Percentiles rank a stretch among this genome's conserved stretches.
Conservation (phyloP, 148 eudicot species). For the Rhododendron ovatum region DNA sequence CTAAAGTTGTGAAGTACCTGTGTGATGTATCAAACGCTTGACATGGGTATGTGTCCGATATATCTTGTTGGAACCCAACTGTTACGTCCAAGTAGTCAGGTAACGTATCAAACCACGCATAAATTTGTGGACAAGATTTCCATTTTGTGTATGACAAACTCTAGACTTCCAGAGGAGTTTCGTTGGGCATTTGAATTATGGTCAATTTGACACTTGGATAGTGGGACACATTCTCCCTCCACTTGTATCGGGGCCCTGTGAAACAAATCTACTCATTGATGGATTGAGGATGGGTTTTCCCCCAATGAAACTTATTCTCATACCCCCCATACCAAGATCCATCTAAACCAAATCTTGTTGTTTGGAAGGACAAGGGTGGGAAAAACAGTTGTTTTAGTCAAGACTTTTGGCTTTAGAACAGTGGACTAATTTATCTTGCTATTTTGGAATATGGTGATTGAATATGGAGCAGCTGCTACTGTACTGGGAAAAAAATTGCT, state of each 20-base stretch:
- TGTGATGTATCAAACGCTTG: neutral
- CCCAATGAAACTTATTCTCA: neutral
- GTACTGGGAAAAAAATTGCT: neutral
- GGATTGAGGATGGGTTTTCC: neutral
- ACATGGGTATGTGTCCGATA: neutral
- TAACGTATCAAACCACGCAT: neutral
- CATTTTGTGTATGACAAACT: neutral
- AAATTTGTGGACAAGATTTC: neutral
- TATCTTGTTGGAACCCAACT: neutral
- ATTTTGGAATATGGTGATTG: neutral
- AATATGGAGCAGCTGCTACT: neutral
- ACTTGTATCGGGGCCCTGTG: neutral
- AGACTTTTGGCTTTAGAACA: neutral
- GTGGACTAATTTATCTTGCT: neutral
- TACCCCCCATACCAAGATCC: neutral
- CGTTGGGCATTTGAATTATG: neutral
- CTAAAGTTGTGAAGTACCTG: neutral
- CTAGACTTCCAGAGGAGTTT: neutral
- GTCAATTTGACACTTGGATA: neutral
- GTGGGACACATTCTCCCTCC: neutral
- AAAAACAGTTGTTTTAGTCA: neutral
- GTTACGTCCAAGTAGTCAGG: neutral
- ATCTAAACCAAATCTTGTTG: neutral
- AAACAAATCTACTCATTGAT: neutral
- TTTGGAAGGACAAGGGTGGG: neutral